These are phyloP conservation scores for Candida tunisiensis DNA, from an alignment of 1,139 yeast species.

Conservation along the genomic window DNA sequence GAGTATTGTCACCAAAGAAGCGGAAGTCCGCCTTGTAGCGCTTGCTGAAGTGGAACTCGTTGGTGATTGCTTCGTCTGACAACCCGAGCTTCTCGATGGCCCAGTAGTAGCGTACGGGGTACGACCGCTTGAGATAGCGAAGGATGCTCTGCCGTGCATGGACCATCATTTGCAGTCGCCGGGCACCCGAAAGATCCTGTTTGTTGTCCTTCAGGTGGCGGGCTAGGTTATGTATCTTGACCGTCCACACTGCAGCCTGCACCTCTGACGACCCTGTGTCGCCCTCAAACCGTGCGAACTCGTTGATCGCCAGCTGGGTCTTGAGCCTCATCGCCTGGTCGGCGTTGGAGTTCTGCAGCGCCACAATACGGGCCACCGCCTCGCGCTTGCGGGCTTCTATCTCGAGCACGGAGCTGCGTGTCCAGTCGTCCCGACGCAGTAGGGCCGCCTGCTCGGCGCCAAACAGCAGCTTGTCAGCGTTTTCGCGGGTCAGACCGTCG, in stretches of 20 bases:
- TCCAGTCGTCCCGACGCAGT: constrained; percentile 23
- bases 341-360: constrained; percentile 52
- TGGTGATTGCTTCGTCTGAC: constrained; percentile 58
- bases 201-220: constrained; percentile 56
- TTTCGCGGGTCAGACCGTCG: constrained; percentile 21
- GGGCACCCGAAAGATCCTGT: constrained; percentile 57
- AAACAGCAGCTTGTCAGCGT: constrained; percentile 58
- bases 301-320: constrained; percentile 47
- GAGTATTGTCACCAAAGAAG: constrained; percentile 48
- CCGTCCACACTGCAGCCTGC: constrained; percentile 82
- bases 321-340: constrained; percentile 45
- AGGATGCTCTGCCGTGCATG: constrained; percentile 78
- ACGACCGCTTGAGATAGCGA: constrained; percentile 61
- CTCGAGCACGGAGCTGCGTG: constrained; percentile 16
- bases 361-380: constrained; percentile 55
- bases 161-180: constrained; percentile 61
- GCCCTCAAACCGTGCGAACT: constrained; percentile 70
- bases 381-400: constrained; percentile 45
- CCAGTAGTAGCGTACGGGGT: constrained; percentile 74
- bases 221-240: constrained; percentile 63
- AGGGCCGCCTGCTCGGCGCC: constrained; percentile 58
- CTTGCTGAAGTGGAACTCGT: constrained; percentile 74
- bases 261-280: constrained; percentile 95
- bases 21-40: constrained; percentile 73
- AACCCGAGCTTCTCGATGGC: constrained; percentile 77